Percentiles rank a stretch among this genome's conserved stretches.
These are phyloP conservation scores for Nectriaceae sp. DNA, from an alignment of 2,329 filamentous ascomycete genomes.

Conservation along the genomic window DNA sequence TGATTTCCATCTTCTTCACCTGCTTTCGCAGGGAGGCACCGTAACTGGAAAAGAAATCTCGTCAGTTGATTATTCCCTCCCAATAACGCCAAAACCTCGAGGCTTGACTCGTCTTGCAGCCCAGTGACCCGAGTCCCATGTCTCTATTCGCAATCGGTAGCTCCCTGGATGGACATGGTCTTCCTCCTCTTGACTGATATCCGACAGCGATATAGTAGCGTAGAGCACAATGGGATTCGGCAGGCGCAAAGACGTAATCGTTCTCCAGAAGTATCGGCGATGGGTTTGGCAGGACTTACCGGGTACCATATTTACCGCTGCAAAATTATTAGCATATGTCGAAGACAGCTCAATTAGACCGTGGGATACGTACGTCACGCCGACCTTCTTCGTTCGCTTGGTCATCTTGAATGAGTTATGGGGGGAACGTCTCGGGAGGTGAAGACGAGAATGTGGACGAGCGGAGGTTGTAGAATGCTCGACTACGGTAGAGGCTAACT, in stretches of 20 bases:
- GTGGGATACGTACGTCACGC: conserved; percentile 67
- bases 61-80: conserved; percentile 28
- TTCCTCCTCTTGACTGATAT: not conserved
- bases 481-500: conserved; percentile 31
- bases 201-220: not conserved
- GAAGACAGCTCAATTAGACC: conserved; percentile 6
- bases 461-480: conserved; percentile 33
- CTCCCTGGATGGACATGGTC: not conserved
- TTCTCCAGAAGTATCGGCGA: conserved; percentile 19
- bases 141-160: not conserved
- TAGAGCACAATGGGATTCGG: not conserved
- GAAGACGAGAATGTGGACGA: conserved; percentile 34
- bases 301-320: conserved; percentile 89
- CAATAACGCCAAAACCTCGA: conserved; percentile 5
- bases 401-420: conserved; percentile 73
- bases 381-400: conserved; percentile 96
- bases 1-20: conserved; percentile 99
- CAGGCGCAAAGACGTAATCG: conserved; percentile 11
- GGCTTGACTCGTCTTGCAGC: no score
- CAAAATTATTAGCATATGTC: conserved; percentile 31
- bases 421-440: conserved; percentile 37
- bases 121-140: not conserved
- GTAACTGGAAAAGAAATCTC: conserved; percentile 63
- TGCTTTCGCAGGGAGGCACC: conserved; percentile 99
- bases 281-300: conserved; percentile 58